Base-by-base conservation (phyloP, 164 flowering plant genomes). In the Malania oleifera region DNA sequence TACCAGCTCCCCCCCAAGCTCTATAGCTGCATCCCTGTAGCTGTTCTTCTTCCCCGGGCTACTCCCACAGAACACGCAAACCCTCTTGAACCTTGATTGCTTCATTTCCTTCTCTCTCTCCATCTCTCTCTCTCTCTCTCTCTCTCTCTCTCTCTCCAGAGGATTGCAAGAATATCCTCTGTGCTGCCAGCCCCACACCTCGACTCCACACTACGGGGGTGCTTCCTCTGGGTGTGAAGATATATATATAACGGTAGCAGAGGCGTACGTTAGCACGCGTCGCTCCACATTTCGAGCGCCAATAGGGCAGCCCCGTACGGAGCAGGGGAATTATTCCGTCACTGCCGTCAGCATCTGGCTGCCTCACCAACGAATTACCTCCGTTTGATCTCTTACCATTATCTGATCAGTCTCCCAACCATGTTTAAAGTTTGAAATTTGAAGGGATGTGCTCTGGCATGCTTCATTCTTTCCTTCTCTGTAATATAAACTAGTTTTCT, bases 51-150 rank as follows among this genome's bases (percentile, higher is more conserved):
- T 79, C 1, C 83, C 83, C 2, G 70, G 64, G 47, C 83, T 79
- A 48, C 83, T 76, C 22, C 83, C 83, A 70, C 83, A 79, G 27
- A 79, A 79, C 52, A 79, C 83, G 63, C 83, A 79, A 54, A 79
- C 74, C 52, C 78, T 76, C 59, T 63, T 71, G 75, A 79, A 79
- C 55, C 56, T 79, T 18, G 83, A 71, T 53, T 50, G 62, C 27
- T 48, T 72, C 65, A 55, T 55, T 45, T 69, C 70, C 8, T 8
- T 57, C 54, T 63, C 70, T 54, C 52, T 61, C 38, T 59, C 56
- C 26, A 44, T 44, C 22, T 4, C 5, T 14, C 44, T 40, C 44
- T 14, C 17, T 15, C 4, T 40, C 44, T 15, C 17, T 4, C 13
- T 39, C 34, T 13, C 31, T 14, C 54, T 50, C 54, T 54, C 29